Percentiles rank a stretch among this genome's conserved stretches.
These are phyloP conservation scores for Uronychia setigera DNA, from an alignment of 73 alveolate species.

Conservation along the genomic window DNA sequence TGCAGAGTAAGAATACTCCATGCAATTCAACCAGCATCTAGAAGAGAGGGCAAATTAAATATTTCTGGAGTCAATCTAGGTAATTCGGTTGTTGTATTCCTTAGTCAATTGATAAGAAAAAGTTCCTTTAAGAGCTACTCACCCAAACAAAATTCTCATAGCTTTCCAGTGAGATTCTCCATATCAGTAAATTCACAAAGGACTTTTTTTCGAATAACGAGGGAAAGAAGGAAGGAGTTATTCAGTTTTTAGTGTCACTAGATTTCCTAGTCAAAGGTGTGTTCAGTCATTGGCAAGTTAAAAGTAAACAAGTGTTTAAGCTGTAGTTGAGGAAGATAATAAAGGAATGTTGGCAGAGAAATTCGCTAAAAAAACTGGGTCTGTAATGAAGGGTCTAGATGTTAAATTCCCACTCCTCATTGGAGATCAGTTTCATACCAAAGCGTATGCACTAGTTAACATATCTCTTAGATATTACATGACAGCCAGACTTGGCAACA, in stretches of 20 bases:
- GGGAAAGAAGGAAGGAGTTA: conserved; percentile 16
- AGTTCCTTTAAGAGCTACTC: conserved; percentile 33
- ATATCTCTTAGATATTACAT: conserved; percentile 36
- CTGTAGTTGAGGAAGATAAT: not conserved
- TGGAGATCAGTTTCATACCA: conserved; percentile 64
- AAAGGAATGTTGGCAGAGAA: not conserved
- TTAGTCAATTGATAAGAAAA: conserved; percentile 52
- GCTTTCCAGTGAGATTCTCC: conserved; percentile 49
- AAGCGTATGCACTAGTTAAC: conserved; percentile 13
- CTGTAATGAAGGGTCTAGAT: conserved; percentile 52
- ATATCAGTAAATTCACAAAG: conserved; percentile 33
- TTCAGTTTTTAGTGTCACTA: conserved; percentile 41
- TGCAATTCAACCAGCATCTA: conserved; percentile 10
- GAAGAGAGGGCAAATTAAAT: conserved; percentile 14
- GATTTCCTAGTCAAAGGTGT: conserved; percentile 63
- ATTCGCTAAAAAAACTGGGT: conserved; percentile 14
- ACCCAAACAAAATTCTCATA: conserved; percentile 28
- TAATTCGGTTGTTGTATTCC: not conserved
- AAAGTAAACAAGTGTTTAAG: not conserved
- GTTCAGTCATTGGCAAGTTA: conserved; percentile 62
- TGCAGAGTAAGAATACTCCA: not conserved
- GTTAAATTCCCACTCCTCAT: conserved; percentile 50
- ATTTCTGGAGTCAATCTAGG: conserved; percentile 7
- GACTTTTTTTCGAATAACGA: conserved; percentile 7
- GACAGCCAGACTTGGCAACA: conserved; percentile 52